A percentile compares a stretch with the other conserved stretches of the same genome.
These are phyloP conservation scores for Kuraishia capsulata DNA, from an alignment of 805 yeast genomes.

Conservation along the genomic window DNA sequence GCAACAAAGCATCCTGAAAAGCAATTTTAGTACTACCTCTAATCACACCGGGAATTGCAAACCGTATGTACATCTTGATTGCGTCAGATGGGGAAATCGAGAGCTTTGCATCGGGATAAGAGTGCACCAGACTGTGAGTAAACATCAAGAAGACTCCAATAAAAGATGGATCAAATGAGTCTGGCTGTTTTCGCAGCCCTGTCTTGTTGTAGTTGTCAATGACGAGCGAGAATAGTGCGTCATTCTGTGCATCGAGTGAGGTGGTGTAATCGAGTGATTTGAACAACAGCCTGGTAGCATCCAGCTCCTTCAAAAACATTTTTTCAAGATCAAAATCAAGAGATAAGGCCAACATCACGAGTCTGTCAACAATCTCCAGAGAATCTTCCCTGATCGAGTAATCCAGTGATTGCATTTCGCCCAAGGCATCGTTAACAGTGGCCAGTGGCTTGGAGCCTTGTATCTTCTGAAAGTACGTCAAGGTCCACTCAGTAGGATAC, in stretches of 20 bases:
- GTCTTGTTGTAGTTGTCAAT: slow-evolving; percentile 31
- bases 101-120: slow-evolving; percentile 5
- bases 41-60: slow-evolving; percentile 28
- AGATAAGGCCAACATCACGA: slow-evolving; percentile 41
- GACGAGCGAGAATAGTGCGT: slow-evolving; percentile 29
- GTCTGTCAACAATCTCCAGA: slow-evolving; percentile 13
- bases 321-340: slow-evolving; percentile 54
- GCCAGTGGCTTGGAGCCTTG: slow-evolving; percentile 11
- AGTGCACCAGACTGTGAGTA: slow-evolving; percentile 14
- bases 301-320: slow-evolving; percentile 25
- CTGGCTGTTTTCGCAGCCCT: slow-evolving; percentile 9
- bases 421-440: neutral
- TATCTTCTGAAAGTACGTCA: slow-evolving; percentile 1
- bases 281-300: slow-evolving; percentile 33
- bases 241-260: slow-evolving; percentile 19
- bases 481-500: neutral
- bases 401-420: neutral
- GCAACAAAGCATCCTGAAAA: slow-evolving; percentile 19
- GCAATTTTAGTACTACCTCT: slow-evolving; percentile 9
- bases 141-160: slow-evolving; percentile 24
- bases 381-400: slow-evolving; percentile 6
- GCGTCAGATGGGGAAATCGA: slow-evolving; percentile 16
- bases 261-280: slow-evolving; percentile 13
- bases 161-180: slow-evolving; percentile 18
- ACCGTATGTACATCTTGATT: slow-evolving; percentile 31